Evolutionary conservation across 768 basidiomycete genomes (phyloP).

Genomic region (Russula dissimulans): DNA sequence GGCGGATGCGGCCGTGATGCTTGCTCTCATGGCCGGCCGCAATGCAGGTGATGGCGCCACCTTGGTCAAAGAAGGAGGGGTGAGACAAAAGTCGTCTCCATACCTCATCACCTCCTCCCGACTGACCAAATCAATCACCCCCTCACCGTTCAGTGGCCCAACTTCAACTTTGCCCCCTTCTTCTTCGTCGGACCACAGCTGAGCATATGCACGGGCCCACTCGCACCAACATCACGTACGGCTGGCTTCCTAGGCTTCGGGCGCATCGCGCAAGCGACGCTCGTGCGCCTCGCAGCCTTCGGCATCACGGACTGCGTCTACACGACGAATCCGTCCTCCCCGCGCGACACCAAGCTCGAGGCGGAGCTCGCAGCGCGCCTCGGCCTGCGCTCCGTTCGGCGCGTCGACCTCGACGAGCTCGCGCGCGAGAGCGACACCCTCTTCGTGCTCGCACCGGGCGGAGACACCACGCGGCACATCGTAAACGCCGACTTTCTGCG

Average conservation of each 20-base stretch:
- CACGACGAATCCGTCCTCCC: conserved; percentile 44
- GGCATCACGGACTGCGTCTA: conserved; percentile 72
- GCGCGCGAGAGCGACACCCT: conserved; percentile 76
- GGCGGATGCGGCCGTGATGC: conserved; percentile 84
- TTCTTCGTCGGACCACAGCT: conserved; percentile 77
- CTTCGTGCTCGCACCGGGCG: conserved; percentile 76
- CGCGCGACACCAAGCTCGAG: conserved; percentile 33
- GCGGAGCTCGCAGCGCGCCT: conserved; percentile 25
- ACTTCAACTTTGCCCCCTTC: conserved; percentile 73
- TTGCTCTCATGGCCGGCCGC: conserved; percentile 89
- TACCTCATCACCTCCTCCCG: neutral
- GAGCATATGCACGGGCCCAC: conserved; percentile 41
- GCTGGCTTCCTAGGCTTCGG: conserved; percentile 94
- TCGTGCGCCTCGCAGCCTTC: conserved; percentile 73
- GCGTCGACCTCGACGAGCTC: conserved; percentile 57
- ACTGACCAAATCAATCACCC: neutral
- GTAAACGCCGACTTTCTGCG: conserved; percentile 62
- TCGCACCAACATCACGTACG: conserved; percentile 48
- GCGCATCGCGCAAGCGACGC: conserved; percentile 80
- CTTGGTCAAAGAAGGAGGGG: conserved; percentile 63
- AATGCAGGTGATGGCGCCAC: conserved; percentile 55
- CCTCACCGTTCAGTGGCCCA: conserved; percentile 55
- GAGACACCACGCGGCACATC: conserved; percentile 58
- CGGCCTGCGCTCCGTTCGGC: conserved; percentile 34
- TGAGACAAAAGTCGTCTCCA: conserved; percentile 26